Percentiles rank a stretch among this genome's conserved stretches.
phyloP scores from a whole-genome alignment of 176 grass and related monocot species.

The Triticum urartu region DNA sequence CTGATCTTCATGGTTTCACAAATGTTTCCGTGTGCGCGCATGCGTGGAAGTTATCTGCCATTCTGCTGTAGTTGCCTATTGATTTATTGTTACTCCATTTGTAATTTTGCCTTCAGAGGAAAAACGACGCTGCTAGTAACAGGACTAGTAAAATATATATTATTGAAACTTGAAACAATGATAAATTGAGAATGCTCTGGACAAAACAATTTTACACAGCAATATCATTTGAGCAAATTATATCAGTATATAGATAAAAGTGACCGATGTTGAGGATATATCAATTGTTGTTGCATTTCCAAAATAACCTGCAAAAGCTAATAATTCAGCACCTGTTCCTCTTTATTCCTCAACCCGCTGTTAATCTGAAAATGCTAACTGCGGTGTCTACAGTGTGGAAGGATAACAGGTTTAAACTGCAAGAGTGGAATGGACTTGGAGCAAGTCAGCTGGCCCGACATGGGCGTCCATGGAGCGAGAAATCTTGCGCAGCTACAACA shows the following conservation, averaged over 20 bases:
- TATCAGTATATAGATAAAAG: constrained; percentile 14
- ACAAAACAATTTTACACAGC: not conserved
- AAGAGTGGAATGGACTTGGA: constrained; percentile 58
- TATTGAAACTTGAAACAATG: constrained; percentile 8
- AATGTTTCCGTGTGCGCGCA: not conserved
- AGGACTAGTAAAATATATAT: not conserved
- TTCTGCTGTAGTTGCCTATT: not conserved
- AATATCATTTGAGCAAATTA: not conserved
- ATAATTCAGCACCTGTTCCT: not conserved
- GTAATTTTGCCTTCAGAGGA: constrained; percentile 13
- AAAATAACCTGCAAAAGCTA: not conserved
- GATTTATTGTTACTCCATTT: not conserved
- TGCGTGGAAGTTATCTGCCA: not conserved
- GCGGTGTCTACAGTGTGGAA: constrained; percentile 45
- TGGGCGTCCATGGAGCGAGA: constrained; percentile 46
- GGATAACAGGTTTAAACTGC: constrained; percentile 39
- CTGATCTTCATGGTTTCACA: not conserved
- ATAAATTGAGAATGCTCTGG: not conserved
- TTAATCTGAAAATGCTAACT: constrained; percentile 26
- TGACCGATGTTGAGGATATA: not conserved
- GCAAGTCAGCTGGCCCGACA: constrained; percentile 52
- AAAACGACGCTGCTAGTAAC: not conserved
- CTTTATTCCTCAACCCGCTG: not conserved
- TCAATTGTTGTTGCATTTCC: not conserved
- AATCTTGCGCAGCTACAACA: constrained; percentile 60